These are phyloP conservation scores for Acacia melanoxylon DNA, from an alignment of 306 rosid species.

Conservation along the genomic window DNA sequence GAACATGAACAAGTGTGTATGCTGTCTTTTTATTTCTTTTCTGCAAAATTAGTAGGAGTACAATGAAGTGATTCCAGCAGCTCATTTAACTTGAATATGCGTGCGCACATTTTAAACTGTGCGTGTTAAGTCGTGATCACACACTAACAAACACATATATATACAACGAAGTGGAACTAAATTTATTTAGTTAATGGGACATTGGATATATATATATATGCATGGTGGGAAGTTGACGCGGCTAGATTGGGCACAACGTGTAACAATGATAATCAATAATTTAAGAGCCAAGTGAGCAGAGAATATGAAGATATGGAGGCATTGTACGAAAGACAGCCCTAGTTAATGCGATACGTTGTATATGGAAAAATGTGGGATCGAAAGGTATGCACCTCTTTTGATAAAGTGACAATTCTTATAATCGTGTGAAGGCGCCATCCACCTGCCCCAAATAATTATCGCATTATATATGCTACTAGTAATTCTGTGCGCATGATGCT, in stretches of 20 bases:
- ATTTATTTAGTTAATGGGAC: neutral
- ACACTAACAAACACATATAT: neutral
- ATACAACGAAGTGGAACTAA: neutral
- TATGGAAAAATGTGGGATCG: neutral
- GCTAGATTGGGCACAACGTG: slow-evolving; percentile 11
- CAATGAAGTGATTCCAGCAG: neutral
- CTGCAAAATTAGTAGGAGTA: neutral
- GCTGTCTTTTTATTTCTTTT: neutral
- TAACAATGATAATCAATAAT: slow-evolving; percentile 18
- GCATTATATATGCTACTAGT: neutral
- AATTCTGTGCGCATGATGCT: slow-evolving; percentile 11
- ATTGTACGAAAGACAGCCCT: slow-evolving; percentile 7
- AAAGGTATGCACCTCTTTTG: neutral
- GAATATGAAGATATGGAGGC: neutral
- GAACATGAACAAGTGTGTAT: neutral
- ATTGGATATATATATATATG: neutral
- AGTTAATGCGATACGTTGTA: slow-evolving; percentile 23
- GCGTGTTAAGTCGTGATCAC: neutral
- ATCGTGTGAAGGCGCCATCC: slow-evolving; percentile 28
- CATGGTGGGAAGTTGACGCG: neutral
- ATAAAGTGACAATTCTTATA: slow-evolving; percentile 15
- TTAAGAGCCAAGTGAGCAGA: neutral
- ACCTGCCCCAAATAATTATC: slow-evolving; percentile 4
- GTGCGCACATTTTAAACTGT: too few species aligned
- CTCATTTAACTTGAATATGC: neutral